Conservation (phyloP, 306 rosid genomes). For the Lathyrus oleraceus region DNA sequence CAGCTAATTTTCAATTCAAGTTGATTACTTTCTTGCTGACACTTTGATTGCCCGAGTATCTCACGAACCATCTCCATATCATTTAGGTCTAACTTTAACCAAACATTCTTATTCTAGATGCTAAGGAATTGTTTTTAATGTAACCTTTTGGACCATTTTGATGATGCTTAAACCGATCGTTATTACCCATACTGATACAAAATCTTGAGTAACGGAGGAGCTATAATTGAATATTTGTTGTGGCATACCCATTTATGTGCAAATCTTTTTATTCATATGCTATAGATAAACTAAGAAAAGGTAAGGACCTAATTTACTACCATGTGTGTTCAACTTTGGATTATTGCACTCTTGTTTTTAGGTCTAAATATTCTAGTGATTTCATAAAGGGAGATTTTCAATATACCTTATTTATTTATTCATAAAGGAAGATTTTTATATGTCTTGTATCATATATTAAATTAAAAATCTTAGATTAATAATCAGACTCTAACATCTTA, state of each 20-base stretch:
- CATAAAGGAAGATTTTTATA: too few relatives aligned
- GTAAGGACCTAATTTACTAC: conserved; percentile 1
- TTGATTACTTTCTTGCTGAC: too few relatives aligned
- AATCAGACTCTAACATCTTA: too few relatives aligned
- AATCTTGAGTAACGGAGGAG: background rate
- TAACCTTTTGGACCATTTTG: conserved; percentile 31
- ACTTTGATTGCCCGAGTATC: conserved; percentile 12
- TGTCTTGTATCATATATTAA: too few relatives aligned
- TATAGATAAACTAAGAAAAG: background rate
- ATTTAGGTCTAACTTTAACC: conserved; percentile 1
- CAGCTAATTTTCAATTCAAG: too few relatives aligned
- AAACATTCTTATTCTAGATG: conserved; percentile 31
- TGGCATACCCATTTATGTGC: background rate
- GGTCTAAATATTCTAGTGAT: too few relatives aligned
- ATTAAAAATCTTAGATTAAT: too few relatives aligned
- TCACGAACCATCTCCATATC: conserved; percentile 28
- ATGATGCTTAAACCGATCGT: background rate
- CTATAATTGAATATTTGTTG: background rate
- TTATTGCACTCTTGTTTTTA: too few relatives aligned
- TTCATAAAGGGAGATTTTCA: too few relatives aligned
- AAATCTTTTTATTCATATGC: background rate
- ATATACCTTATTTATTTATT: too few relatives aligned
- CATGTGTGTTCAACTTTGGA: background rate
- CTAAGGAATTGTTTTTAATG: conserved; percentile 12
- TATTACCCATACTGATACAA: background rate